Evolutionary conservation across 768 basidiomycete genomes (phyloP), one percentile per base, ranked within the genome.

Genomic region (Paxillus involutus): DNA sequence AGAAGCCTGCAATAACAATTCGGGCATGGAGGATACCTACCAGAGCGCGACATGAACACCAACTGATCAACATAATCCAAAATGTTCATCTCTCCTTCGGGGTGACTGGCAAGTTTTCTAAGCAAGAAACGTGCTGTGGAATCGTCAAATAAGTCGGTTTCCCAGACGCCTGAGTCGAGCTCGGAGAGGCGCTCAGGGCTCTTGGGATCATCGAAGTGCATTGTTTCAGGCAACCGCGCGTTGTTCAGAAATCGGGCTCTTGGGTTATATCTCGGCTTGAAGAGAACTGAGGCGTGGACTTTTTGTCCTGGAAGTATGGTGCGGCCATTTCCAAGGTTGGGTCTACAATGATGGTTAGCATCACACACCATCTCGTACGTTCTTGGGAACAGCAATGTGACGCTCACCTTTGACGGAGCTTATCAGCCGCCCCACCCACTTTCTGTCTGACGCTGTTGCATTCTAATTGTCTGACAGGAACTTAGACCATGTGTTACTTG

Each of bases 401-500:
- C 13, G n/a, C 53, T 24, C 37, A 50, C 49, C 8, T n/a, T 6
- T 39, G 37, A n/a, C 37, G 33, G 43, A 14, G 53, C 29, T 16
- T 47, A 39, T 37, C n/a, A 1, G 19, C 37, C n/a, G 14, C 14
- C 13, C 37, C 37, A n/a, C 16, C 13, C 37, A 7, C 37, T 26
- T 4, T 26, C 26, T 26, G 26, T 26, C 2, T 47, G 5, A 11
- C 7, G 3, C 35, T 42, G n/a, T n/a, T 39, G 37, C n/a, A 39
- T n/a, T 39, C 26, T 39, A 10, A 14, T 39, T 39, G 14, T 39
- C n/a, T 39, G 37, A 49, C 44, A 73, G 72, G 64, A 70, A 68
- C 41, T 64, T 73, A 21, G 59, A 69, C 41, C 52, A 42, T 17
- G 62, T 65, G 32, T 48, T 73, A 13, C 19, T 68, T 6, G 58